These are phyloP conservation scores for Byssothecium circinans DNA, from an alignment of 2,329 filamentous ascomycete genomes.

Conservation along the genomic window DNA sequence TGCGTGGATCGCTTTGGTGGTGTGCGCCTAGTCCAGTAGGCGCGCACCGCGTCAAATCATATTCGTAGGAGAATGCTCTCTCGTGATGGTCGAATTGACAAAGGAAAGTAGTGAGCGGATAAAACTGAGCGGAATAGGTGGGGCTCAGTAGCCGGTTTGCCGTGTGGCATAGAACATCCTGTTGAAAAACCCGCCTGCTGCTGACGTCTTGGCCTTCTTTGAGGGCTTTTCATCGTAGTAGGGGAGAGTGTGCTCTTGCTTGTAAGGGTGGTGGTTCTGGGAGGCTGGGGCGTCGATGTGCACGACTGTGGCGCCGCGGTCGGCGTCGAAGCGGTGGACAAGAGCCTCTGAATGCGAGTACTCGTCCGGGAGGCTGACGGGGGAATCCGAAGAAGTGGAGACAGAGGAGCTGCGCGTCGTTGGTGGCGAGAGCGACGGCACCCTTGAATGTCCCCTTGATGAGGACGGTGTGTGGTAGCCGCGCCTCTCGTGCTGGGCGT, in stretches of 20 bases:
- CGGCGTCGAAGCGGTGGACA: constrained; percentile 47
- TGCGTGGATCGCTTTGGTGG: background rate
- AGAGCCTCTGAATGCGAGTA: constrained; percentile 28
- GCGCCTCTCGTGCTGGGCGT: constrained; percentile 31
- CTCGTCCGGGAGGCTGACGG: constrained; percentile 39
- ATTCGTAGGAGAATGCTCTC: constrained; percentile 15
- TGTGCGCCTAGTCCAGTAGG: constrained; percentile 26
- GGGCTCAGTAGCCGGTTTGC: constrained; percentile 32
- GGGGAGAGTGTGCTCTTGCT: constrained; percentile 40
- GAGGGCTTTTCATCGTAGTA: constrained; percentile 44
- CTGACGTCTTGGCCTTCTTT: constrained; percentile 44
- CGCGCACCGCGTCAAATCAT: constrained; percentile 14
- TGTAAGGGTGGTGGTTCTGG: constrained; percentile 22
- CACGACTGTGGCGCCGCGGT: constrained; percentile 47
- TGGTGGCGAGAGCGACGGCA: constrained; percentile 53
- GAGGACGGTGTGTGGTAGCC: constrained; percentile 31
- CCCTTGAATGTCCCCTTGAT: constrained; percentile 47
- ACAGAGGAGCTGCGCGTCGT: constrained; percentile 46
- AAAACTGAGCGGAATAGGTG: background rate
- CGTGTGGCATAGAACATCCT: constrained; percentile 40
- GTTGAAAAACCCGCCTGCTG: constrained; percentile 42
- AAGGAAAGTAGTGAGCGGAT: constrained; percentile 28
- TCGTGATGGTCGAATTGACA: constrained; percentile 13
- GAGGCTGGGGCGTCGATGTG: constrained; percentile 44
- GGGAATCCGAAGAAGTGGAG: constrained; percentile 37